phyloP scores from a whole-genome alignment of 345 rosid genomes.

The Turnera subulata region DNA sequence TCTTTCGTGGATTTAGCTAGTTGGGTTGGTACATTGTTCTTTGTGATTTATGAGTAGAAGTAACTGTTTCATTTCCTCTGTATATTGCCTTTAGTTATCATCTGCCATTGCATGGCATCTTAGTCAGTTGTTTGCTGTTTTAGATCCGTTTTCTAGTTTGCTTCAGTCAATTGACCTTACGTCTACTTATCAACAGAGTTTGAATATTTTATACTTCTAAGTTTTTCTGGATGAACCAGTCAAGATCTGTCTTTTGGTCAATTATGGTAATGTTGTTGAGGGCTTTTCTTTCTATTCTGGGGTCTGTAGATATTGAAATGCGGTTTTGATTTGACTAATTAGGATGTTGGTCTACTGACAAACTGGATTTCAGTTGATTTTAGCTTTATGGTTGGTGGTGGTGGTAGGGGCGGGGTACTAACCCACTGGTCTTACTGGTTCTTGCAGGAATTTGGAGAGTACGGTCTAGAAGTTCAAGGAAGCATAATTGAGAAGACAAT shows the following conservation, averaged over 20 bases:
- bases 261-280: neutral
- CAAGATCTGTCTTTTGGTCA: slow-evolving; percentile 30
- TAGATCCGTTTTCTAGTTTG: slow-evolving; percentile 1
- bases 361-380: neutral
- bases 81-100: neutral
- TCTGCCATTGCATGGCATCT: neutral
- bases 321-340: neutral
- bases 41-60: slow-evolving; percentile 4
- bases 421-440: neutral
- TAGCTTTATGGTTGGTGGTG: neutral
- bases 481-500: slow-evolving; percentile 25
- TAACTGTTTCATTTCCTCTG: slow-evolving; percentile 8
- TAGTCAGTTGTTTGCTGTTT: neutral
- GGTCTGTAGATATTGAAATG: neutral
- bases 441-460: slow-evolving; percentile 40
- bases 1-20: slow-evolving; percentile 16
- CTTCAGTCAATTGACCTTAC: neutral
- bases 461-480: slow-evolving; percentile 1
- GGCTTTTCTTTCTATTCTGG: too few relatives aligned
- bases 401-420: too few relatives aligned
- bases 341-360: neutral
- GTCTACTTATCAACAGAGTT: neutral
- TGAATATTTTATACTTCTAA: neutral
- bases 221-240: slow-evolving; percentile 2
- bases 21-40: neutral